These are phyloP conservation scores for Claviceps arundinis DNA, from an alignment of 2,329 filamentous ascomycete genomes.

Conservation along the genomic window DNA sequence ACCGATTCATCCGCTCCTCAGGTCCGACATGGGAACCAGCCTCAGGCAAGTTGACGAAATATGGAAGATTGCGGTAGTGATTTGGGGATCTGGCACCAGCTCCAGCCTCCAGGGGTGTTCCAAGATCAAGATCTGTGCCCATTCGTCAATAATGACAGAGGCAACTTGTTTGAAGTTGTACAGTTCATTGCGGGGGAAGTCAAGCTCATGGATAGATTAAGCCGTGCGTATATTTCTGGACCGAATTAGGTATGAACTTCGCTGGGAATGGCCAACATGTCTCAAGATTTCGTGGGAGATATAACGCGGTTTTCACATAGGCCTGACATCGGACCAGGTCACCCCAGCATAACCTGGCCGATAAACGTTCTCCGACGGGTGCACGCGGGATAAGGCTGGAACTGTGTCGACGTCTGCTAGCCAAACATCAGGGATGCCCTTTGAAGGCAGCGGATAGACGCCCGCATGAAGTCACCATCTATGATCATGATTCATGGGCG, in stretches of 20 bases:
- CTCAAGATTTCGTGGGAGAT: constrained; percentile 9
- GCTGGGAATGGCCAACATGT: constrained; percentile 8
- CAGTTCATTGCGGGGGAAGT: constrained; percentile 9
- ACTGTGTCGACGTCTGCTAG: not conserved
- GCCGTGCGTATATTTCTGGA: constrained; percentile 10
- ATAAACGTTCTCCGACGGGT: constrained; percentile 10
- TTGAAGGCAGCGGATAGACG: not conserved
- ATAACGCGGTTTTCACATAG: constrained; percentile 1
- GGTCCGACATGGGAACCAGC: too few relatives aligned
- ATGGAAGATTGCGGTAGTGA: too few relatives aligned
- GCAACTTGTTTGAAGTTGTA: constrained; percentile 10
- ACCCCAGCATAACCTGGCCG: constrained; percentile 8
- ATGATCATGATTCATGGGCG: not conserved
- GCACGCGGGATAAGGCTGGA: not conserved
- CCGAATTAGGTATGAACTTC: constrained; percentile 8
- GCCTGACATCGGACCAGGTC: constrained; percentile 3
- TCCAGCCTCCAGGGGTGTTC: too few relatives aligned
- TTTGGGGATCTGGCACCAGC: too few relatives aligned
- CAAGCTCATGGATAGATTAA: constrained; percentile 1
- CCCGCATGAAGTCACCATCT: not conserved
- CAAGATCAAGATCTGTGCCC: too few relatives aligned
- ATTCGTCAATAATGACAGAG: not conserved
- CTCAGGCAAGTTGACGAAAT: too few relatives aligned
- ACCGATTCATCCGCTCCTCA: too few relatives aligned
- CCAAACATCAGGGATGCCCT: not conserved